Evolutionary conservation across 176 grass and related monocot species (phyloP).

Genomic region (Alloteropsis semialata): DNA sequence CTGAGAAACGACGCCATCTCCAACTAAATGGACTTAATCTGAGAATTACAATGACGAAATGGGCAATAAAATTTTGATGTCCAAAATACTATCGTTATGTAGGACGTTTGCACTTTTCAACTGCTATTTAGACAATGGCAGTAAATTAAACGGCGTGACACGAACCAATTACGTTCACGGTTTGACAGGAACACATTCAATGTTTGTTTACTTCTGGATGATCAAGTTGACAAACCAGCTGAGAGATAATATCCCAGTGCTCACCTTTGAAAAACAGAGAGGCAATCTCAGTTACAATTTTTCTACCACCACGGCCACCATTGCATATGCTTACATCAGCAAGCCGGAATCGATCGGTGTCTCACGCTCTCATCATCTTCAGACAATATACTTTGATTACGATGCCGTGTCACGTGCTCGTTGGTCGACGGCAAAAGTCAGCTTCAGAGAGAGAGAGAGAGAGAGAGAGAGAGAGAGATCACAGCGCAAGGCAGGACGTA

Average conservation of each 20-base stretch:
- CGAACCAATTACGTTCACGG: background rate
- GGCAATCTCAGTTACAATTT: background rate
- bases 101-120: constrained; percentile 3
- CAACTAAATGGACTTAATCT: too few relatives aligned
- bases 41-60: background rate
- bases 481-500: constrained; percentile 21
- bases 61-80: background rate
- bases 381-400: background rate
- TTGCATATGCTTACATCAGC: constrained; percentile 19
- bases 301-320: background rate
- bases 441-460: background rate
- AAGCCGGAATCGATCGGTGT: background rate
- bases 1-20: too few relatives aligned
- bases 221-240: background rate
- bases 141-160: constrained; percentile 14
- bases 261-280: background rate
- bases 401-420: constrained; percentile 29
- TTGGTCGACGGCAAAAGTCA: constrained; percentile 35
- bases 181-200: background rate
- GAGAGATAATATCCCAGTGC: constrained; percentile 2
- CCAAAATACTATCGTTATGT: background rate
- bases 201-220: background rate
- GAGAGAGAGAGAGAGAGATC: background rate
- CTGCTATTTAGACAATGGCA: background rate
- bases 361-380: background rate